Evolutionary conservation across 345 rosid genomes (phyloP).

Genomic region (Brassica napus): DNA sequence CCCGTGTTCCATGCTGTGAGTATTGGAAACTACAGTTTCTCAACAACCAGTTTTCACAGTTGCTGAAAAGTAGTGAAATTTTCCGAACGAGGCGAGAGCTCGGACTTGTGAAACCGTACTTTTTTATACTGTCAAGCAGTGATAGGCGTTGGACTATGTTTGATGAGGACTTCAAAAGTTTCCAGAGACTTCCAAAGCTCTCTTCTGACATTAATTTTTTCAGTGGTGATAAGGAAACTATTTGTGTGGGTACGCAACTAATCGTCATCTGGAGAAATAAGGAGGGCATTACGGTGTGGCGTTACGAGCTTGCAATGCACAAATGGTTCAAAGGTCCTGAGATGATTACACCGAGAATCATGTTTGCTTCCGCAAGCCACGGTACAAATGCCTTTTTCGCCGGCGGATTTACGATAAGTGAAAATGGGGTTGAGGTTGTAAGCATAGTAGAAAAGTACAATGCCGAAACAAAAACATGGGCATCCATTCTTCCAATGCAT

Average conservation of each 20-base stretch:
- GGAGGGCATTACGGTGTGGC: constrained; percentile 51
- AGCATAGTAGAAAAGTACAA: constrained; percentile 61
- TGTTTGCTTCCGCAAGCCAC: constrained; percentile 67
- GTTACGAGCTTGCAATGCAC: constrained; percentile 47
- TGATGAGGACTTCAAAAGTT: constrained; percentile 41
- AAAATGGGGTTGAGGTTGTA: constrained; percentile 43
- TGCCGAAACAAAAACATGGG: constrained; percentile 61
- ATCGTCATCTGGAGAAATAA: constrained; percentile 59
- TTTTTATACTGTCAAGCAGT: constrained; percentile 58
- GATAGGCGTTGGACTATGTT: constrained; percentile 43
- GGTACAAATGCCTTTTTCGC: constrained; percentile 61
- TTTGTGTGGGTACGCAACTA: constrained; percentile 15
- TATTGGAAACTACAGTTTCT: constrained; percentile 55
- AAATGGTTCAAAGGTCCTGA: constrained; percentile 37
- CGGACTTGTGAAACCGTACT: constrained; percentile 59
- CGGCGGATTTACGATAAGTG: constrained; percentile 47
- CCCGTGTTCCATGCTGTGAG: constrained; percentile 56
- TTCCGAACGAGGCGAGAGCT: constrained; percentile 54
- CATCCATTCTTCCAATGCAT: constrained; percentile 48
- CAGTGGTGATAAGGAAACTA: not conserved
- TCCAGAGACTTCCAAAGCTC: constrained; percentile 54
- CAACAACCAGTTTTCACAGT: constrained; percentile 48
- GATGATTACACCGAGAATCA: constrained; percentile 45
- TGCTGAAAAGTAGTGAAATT: constrained; percentile 61
- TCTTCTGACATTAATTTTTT: constrained; percentile 45